A percentile compares a stretch with the other conserved stretches of the same genome.
phyloP scores from a whole-genome alignment of 257 asterid species.

The Solanum pimpinellifolium region DNA sequence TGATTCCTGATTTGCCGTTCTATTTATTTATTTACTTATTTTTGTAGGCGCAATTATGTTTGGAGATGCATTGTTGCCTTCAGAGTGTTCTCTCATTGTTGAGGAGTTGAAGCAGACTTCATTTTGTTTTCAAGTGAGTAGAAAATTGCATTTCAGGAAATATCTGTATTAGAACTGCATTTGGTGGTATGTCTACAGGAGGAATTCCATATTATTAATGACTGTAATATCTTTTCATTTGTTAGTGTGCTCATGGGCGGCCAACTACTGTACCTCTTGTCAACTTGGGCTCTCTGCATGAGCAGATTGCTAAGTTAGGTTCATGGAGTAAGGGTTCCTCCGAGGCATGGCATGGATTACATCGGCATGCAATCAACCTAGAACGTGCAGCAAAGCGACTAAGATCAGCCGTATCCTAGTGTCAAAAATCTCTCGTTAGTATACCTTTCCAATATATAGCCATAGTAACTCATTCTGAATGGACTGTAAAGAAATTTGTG shows the following conservation, averaged over 20 bases:
- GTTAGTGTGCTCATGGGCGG: conserved; percentile 97
- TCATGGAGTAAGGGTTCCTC: conserved; percentile 6
- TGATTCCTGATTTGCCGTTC: neutral
- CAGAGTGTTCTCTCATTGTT: conserved; percentile 88
- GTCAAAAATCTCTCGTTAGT: neutral
- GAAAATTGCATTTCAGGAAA: neutral
- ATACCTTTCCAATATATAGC: neutral
- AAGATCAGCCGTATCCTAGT: conserved; percentile 23
- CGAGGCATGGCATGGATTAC: conserved; percentile 63
- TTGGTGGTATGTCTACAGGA: neutral
- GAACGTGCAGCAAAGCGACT: conserved; percentile 46
- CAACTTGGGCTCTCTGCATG: conserved; percentile 48
- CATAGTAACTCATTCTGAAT: neutral
- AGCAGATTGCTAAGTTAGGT: conserved; percentile 39
- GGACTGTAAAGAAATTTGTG: neutral
- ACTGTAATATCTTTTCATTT: neutral
- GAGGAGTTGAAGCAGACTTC: conserved; percentile 87
- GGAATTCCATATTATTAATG: neutral
- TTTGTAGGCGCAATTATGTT: conserved; percentile 89
- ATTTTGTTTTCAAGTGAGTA: conserved; percentile 85
- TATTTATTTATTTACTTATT: neutral
- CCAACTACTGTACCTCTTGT: conserved; percentile 91
- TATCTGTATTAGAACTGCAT: neutral
- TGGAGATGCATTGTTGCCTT: conserved; percentile 79
- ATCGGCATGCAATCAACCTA: conserved; percentile 42